phyloP scores from a whole-genome alignment of 129 eudicot genomes.

The Rutidosis leptorrhynchoides region DNA sequence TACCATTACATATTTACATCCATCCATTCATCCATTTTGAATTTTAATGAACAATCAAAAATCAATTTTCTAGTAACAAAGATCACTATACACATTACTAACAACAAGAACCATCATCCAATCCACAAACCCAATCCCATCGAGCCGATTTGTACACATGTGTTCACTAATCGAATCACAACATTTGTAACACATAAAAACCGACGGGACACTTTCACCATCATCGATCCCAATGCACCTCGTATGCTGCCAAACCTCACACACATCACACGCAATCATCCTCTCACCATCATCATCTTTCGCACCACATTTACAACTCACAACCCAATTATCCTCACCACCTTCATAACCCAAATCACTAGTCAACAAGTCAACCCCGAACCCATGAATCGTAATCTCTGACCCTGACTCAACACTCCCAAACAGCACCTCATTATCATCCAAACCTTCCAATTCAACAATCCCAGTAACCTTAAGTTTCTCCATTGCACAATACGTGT shows the following conservation, averaged over 20 bases:
- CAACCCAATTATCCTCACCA: slow-evolving; percentile 79
- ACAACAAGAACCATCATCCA: slow-evolving; percentile 35
- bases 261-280: slow-evolving; percentile 86
- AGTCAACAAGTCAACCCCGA: slow-evolving; percentile 46
- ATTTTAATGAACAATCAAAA: no score
- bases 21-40: no score
- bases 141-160: slow-evolving; percentile 15
- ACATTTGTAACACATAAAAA: slow-evolving; percentile 64
- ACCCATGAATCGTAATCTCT: slow-evolving; percentile 52
- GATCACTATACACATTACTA: neutral
- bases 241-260: slow-evolving; percentile 94
- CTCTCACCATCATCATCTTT: slow-evolving; percentile 87
- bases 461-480: slow-evolving; percentile 43
- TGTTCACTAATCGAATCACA: slow-evolving; percentile 53
- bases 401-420: slow-evolving; percentile 65
- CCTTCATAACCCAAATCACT: slow-evolving; percentile 48
- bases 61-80: neutral
- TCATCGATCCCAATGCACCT: slow-evolving; percentile 75
- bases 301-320: slow-evolving; percentile 77
- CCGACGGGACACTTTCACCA: slow-evolving; percentile 52
- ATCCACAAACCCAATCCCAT: slow-evolving; percentile 13
- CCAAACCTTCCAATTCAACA: slow-evolving; percentile 41
- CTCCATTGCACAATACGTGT: slow-evolving; percentile 69
- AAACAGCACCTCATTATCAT: slow-evolving; percentile 58
- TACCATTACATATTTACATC: no score